phyloP scores from a whole-genome alignment of 176 grass and related monocot species.

The Cocos nucifera region DNA sequence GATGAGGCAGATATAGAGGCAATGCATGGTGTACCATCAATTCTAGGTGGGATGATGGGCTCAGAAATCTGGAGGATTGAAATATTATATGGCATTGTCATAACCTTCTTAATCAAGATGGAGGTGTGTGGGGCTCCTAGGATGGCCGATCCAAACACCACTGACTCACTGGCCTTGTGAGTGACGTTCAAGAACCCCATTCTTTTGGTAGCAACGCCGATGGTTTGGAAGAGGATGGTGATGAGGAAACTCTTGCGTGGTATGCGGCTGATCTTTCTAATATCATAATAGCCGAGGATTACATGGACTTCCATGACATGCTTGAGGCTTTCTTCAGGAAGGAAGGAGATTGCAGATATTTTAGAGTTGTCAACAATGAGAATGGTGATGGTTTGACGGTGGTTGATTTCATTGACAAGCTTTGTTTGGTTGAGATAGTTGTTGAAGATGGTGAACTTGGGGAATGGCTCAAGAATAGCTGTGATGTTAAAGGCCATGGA shows the following conservation, averaged over 20 bases:
- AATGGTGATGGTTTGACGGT: not conserved
- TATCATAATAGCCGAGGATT: constrained; percentile 8
- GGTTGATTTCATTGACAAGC: constrained; percentile 1
- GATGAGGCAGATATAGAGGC: too few species aligned
- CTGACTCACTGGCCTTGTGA: not conserved
- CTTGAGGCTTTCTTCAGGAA: not conserved
- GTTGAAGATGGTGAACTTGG: not conserved
- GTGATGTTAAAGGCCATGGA: not conserved
- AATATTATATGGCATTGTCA: constrained; percentile 1
- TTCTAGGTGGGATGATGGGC: not conserved
- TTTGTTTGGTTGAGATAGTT: not conserved
- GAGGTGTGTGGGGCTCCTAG: not conserved
- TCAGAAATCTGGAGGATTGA: not conserved
- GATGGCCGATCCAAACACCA: not conserved
- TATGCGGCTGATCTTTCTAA: not conserved
- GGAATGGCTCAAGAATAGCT: not conserved
- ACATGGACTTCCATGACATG: not conserved
- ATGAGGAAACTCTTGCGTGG: not conserved
- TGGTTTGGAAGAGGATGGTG: constrained; percentile 11
- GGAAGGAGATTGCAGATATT: not conserved
- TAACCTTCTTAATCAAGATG: not conserved
- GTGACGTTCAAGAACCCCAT: not conserved
- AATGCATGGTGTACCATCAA: not conserved
- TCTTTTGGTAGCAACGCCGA: not conserved
- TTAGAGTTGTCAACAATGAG: not conserved